These are phyloP conservation scores for Angophora floribunda DNA, from an alignment of 345 rosid species.

Conservation along the genomic window DNA sequence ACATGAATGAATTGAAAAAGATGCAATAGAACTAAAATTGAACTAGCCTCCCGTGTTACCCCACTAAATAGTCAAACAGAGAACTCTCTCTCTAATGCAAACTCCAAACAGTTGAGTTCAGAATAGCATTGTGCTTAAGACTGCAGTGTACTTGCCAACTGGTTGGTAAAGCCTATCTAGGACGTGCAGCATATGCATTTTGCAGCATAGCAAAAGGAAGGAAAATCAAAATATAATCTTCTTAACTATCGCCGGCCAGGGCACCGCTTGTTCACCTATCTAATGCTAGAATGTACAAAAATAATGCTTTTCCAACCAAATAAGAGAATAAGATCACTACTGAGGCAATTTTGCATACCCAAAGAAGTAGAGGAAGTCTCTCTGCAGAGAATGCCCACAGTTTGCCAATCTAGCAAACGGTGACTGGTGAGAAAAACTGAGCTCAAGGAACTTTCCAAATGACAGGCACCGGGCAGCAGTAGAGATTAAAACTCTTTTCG, in stretches of 20 bases:
- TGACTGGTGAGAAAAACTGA: slow-evolving; percentile 56
- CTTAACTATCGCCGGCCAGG: not conserved
- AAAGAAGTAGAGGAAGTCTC: slow-evolving; percentile 83
- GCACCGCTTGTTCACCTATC: not conserved
- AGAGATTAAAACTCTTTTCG: slow-evolving; percentile 79
- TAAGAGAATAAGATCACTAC: not conserved
- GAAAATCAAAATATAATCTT: not conserved
- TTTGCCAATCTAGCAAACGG: slow-evolving; percentile 31
- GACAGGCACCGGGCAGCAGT: slow-evolving; percentile 71
- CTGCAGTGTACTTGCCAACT: not conserved
- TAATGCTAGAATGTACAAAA: not conserved
- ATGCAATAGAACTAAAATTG: not conserved
- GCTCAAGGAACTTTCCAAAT: slow-evolving; percentile 93
- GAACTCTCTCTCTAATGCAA: not conserved
- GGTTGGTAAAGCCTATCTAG: not conserved
- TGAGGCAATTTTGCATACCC: slow-evolving; percentile 46
- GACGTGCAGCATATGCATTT: not conserved
- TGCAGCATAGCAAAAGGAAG: not conserved
- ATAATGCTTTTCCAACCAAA: not conserved
- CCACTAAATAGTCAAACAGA: not conserved
- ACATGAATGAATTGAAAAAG: not conserved
- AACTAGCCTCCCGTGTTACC: not conserved
- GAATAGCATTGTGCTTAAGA: not conserved
- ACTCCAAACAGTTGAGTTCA: not conserved
- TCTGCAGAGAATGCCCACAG: slow-evolving; percentile 81